phyloP scores from a whole-genome alignment of 2,329 filamentous ascomycete species.

The Fonsecaea pedrosoi region DNA sequence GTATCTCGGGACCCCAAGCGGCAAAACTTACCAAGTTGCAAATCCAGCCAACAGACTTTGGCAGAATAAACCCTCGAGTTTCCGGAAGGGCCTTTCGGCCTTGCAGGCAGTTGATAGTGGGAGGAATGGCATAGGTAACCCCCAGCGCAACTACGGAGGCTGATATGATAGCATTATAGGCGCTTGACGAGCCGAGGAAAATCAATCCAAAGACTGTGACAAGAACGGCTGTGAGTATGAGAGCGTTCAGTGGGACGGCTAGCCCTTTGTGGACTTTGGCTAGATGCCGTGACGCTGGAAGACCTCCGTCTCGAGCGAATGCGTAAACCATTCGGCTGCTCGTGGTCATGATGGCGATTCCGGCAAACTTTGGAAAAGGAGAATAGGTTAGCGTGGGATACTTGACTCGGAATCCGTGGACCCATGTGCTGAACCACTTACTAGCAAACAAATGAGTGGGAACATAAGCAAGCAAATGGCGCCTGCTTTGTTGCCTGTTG shows the following conservation, averaged over 20 bases:
- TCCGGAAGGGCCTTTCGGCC: slow-evolving; percentile 70
- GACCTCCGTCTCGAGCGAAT: slow-evolving; percentile 70
- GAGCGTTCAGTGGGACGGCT: slow-evolving; percentile 70
- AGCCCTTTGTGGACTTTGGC: slow-evolving; percentile 66
- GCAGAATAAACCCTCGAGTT: slow-evolving; percentile 63
- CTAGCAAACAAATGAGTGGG: slow-evolving; percentile 36
- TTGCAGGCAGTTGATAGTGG: slow-evolving; percentile 71
- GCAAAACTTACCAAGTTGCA: slow-evolving; percentile 58
- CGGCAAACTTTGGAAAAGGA: slow-evolving; percentile 62
- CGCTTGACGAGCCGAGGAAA: slow-evolving; percentile 70
- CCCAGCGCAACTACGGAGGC: slow-evolving; percentile 75
- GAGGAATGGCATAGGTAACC: slow-evolving; percentile 76
- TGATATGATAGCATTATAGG: slow-evolving; percentile 74
- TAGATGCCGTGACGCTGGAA: slow-evolving; percentile 54
- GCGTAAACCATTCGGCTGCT: slow-evolving; percentile 71
- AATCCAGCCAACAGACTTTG: slow-evolving; percentile 63
- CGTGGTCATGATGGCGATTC: slow-evolving; percentile 70
- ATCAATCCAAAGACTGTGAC: slow-evolving; percentile 73
- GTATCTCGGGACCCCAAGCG: no score
- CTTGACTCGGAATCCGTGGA: no score
- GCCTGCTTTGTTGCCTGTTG: slow-evolving; percentile 66
- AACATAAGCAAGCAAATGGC: slow-evolving; percentile 69
- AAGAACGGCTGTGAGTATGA: slow-evolving; percentile 65
- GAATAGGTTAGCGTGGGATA: no score
- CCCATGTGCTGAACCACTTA: slow-evolving; percentile 15